Conservation (phyloP, 371 early-diverging fungal genomes). For the Enteropsectra breve region DNA sequence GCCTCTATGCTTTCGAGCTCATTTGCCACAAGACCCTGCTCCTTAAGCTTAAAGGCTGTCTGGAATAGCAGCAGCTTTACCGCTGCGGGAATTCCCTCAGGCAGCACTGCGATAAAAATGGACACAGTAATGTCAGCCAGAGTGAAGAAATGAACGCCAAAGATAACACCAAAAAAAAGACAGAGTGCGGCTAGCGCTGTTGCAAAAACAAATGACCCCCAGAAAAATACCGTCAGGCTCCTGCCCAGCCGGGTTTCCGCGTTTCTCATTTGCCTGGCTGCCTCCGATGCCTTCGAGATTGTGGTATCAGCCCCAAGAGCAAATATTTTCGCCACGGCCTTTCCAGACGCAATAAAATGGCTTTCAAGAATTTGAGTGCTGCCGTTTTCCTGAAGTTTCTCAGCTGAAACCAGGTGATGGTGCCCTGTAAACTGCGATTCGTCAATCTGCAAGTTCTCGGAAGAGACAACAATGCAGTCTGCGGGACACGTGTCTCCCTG, state of each 20-base stretch:
- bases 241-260: conserved; percentile 67
- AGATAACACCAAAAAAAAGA: conserved; percentile 66
- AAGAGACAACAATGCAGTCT: conserved; percentile 67
- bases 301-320: conserved; percentile 77
- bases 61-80: conserved; percentile 71
- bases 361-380: conserved; percentile 69
- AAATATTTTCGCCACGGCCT: conserved; percentile 77
- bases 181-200: conserved; percentile 67
- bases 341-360: conserved; percentile 74
- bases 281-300: conserved; percentile 76
- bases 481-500: conserved; percentile 86
- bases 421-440: conserved; percentile 88
- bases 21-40: conserved; percentile 75
- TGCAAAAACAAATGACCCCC: conserved; percentile 72
- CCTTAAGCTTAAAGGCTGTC: conserved; percentile 81
- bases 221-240: conserved; percentile 68
- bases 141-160: conserved; percentile 60
- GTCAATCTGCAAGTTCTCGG: conserved; percentile 77
- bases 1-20: conserved; percentile 83
- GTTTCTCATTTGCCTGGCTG: conserved; percentile 68
- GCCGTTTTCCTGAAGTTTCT: conserved; percentile 65
- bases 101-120: conserved; percentile 78
- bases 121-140: conserved; percentile 70
- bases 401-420: conserved; percentile 69
- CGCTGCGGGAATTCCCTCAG: conserved; percentile 82